Evolutionary conservation across 2,329 filamentous ascomycete genomes (phyloP).

Genomic region (Zymoseptoria brevis): DNA sequence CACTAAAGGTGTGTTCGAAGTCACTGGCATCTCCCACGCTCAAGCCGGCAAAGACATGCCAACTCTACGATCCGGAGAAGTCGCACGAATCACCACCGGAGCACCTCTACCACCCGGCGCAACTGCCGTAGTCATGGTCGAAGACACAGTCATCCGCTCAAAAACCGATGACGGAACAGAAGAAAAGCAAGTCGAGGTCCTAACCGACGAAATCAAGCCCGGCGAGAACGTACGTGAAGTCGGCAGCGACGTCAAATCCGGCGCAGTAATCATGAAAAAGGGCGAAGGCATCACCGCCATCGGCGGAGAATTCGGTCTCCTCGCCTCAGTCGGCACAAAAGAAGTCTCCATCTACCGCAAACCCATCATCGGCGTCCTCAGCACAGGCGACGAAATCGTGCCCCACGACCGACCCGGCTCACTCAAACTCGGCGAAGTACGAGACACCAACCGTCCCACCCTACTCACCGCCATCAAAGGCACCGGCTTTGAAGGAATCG

Average conservation of each 20-base stretch:
- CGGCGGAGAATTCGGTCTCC: conserved; percentile 82
- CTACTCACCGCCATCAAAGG: conserved; percentile 68
- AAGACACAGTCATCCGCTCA: conserved; percentile 73
- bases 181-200: conserved; percentile 79
- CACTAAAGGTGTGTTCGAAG: conserved; percentile 74
- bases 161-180: conserved; percentile 73
- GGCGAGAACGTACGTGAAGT: conserved; percentile 88
- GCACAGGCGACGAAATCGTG: conserved; percentile 91
- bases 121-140: conserved; percentile 92
- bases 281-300: conserved; percentile 79
- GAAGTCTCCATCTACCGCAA: conserved; percentile 65
- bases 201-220: conserved; percentile 63
- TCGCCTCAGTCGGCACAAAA: conserved; percentile 73
- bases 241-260: conserved; percentile 73
- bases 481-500: conserved; percentile 69
- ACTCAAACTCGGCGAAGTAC: conserved; percentile 72
- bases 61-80: conserved; percentile 61
- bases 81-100: conserved; percentile 89
- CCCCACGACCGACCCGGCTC: conserved; percentile 56
- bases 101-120: conserved; percentile 78
- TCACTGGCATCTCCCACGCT: conserved; percentile 79
- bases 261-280: conserved; percentile 60
- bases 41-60: conserved; percentile 56
- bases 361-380: conserved; percentile 77
- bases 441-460: conserved; percentile 87